Base-by-base conservation (phyloP, 2,329 filamentous ascomycete genomes). In the Fusarium acutatum region DNA sequence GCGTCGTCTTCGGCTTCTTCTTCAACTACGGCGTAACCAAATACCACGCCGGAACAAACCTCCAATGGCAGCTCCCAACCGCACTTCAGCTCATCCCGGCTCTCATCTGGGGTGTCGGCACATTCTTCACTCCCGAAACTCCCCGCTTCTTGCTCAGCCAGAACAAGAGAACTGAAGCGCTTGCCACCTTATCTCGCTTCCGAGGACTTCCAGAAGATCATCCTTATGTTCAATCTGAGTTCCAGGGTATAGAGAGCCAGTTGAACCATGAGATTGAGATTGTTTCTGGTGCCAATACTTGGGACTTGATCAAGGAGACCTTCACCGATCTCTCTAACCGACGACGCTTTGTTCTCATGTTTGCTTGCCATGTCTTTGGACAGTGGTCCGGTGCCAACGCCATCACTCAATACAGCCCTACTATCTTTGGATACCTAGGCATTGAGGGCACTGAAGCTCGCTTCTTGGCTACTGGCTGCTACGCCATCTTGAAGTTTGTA, bases 21-120 rank as follows among this genome's bases (percentile, higher is more conserved):
- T 70, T 80, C 41, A 82, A 82, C 58, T 82, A 83, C 46, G 78
- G 81, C 5, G 75, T 81, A 17, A 80, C 82, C 6, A 76, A 80
- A 24, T 69, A 78, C 18, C 74, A 78, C 37, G 64, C 75, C 4
- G 71, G 69, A 1, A 72, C 64, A 2, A 58, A 79, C 28, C 56
- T 77, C 0, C 78, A 80, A 57, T 80, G 78, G 78, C 68, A 75
- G n/a, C 71, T 80, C 8, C 77, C 78, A 0, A 79, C 77, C 0
- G 77, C 74, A 1, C 67, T 80, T 0, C 79, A 80, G 37, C 47
- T 77, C 4, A 43, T 76, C 1, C 79, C 78, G 0, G 78, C 76
- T 1, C 43, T 76, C 6, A 67, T 80, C 13, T 80, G 79, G 76
- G 74, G 79, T 0, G 17, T 79, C 5, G 76, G 72, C 1, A 71